Evolutionary conservation across 2,329 filamentous ascomycete genomes (phyloP), one percentile per base, ranked within the genome.

Genomic region (Fusarium fracticaudum): DNA sequence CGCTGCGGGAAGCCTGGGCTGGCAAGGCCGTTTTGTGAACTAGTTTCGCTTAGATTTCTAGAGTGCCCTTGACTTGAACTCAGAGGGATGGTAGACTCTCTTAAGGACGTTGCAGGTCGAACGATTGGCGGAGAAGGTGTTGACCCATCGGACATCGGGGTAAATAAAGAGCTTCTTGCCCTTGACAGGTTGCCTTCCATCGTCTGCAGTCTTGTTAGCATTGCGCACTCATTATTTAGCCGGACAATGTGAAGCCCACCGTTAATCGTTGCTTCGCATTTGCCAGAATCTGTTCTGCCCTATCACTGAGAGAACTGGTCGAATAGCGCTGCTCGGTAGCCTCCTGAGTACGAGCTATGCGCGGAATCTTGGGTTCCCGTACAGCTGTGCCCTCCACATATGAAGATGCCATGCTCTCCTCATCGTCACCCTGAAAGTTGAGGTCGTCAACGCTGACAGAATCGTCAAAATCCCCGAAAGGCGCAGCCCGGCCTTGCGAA

Each of bases 101-200:
- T 72, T 12, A 78, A 55, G 13, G 77, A 73, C 17, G 78, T 74
- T n/a, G 75, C 69, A 31, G 80, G 75, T 17, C 79, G 79, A 31
- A 74, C 80, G 14, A 86, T 83, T 1, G 85, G 83, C 8, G 88
- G 89, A 61, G 86, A 89, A 20, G 88, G 86, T 3, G 87, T 88
- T 24, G 88, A 89, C 15, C 83, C 83, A 65, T 86, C 85, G 5
- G 87, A 89, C 7, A 81, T 67, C 41, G 81, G 73, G 15, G 81
- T 78, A 69, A 83, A 78, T 86, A 94, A 85, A 15, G 92, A 92
- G 72, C 89, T 91, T 77, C 94, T 90, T 37, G 94, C 95, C 69
- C 94, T 92, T 65, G 89, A 92, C 26, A 98, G 86, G 77, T 98
- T 98, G 43, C 93, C 94, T 83, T 98, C 96, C 95, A 98, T 98